phyloP scores from a whole-genome alignment of 768 basidiomycete genomes.

The Amanita fuliginea region DNA sequence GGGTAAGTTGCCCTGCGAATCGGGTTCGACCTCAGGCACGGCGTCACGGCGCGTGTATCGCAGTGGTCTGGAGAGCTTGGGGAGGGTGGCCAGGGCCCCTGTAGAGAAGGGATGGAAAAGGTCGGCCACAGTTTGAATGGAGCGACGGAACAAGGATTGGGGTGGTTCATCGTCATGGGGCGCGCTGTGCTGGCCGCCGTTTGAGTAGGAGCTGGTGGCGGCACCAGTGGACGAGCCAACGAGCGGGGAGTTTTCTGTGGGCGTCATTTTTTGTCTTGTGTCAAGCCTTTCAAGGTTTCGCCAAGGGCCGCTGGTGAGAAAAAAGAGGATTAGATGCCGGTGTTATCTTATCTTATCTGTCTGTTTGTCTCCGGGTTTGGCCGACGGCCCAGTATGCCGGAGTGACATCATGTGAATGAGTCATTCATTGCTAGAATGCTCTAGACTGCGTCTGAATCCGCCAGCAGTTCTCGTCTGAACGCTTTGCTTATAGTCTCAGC shows the following conservation, averaged over 20 bases:
- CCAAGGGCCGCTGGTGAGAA: too few species aligned
- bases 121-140: constrained; percentile 26
- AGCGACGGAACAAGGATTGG: constrained; percentile 5
- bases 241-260: constrained; percentile 5
- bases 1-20: constrained; percentile 41
- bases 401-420: constrained; percentile 10
- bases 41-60: constrained; percentile 62
- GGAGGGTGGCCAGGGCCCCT: constrained; percentile 41
- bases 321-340: neutral
- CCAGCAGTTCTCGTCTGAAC: too few species aligned
- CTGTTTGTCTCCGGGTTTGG: too few species aligned
- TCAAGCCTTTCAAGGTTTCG: neutral
- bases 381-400: neutral
- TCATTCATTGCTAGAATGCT: constrained; percentile 27
- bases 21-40: constrained; percentile 50
- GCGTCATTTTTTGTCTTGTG: neutral
- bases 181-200: neutral
- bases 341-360: neutral
- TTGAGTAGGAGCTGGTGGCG: neutral
- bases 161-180: neutral
- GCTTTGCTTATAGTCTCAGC: too few species aligned
- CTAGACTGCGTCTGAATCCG: constrained; percentile 9
- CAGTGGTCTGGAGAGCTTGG: constrained; percentile 28
- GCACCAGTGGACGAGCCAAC: neutral
- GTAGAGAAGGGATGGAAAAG: constrained; percentile 60